Base-by-base conservation (phyloP, 2,329 filamentous ascomycete genomes). In the Neonectria magnoliae region DNA sequence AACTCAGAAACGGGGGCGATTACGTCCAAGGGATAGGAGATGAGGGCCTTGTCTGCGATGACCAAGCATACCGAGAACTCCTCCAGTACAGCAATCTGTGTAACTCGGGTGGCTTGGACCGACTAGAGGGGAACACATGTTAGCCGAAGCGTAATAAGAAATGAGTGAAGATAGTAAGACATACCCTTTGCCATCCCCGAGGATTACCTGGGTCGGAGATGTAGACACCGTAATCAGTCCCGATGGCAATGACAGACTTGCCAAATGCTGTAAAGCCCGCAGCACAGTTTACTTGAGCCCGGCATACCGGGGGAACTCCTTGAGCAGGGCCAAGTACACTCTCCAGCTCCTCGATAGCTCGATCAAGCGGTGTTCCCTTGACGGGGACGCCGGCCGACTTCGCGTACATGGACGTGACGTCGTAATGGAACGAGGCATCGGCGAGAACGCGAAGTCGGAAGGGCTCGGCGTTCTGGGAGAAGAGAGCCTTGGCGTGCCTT, bases 1-100 rank as follows among this genome's bases (percentile, higher is more conserved):
- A 86, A 90, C 71, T 85, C 88, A 2, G 86, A 87, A n/a, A 85
- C 81, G 0, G 85, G 90, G 57, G 86, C 87, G 53, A 99, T 87
- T 7, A 93, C 89, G 75, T 99, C 97, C 45, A 99, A 87, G 58
- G 97, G 95, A 76, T 98, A 98, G 2, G 95, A 94, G 68, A 98
- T 93, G 27, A 99, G 84, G 14, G 92, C 91, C 76, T 94, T 94
- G 79, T 99, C 96, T 1, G 95, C 90, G 68, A 98, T 94, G 64
- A 99, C 85, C 29, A 99, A 84, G 77, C 97, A 96, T 14, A 98
- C 85, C 47, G 93, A 96, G 77, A 98, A 98, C 69, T 98, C 96
- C 76, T 99, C 97, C 7, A 99, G 87, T 0, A 99, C 93, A 0
- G 96, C 91, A 52, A 99, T 92, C 76, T 99, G 96, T 2, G 95